Base-by-base conservation (phyloP, 768 basidiomycete species). In the Mycena floridula region DNA sequence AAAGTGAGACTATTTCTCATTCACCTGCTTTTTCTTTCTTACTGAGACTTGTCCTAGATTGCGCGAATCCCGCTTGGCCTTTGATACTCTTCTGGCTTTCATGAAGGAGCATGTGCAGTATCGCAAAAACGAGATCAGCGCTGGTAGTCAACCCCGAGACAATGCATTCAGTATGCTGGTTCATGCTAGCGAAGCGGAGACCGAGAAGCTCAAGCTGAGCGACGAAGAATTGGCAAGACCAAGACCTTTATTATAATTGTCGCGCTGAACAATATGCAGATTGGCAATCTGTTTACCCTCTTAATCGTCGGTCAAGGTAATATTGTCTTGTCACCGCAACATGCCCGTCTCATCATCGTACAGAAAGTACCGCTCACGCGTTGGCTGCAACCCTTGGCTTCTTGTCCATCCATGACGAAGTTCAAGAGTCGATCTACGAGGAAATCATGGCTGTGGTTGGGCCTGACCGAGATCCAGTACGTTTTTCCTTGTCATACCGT, bases 271-370 rank as follows among this genome's bases (percentile, higher is more conserved):
- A 20, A 25, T 6, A n/a, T 1, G 13, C 23, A 76, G 76, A 73
- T 77, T 39, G 77, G 76, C 5, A 80, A 79, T 40, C 53, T 76
- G 1, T 79, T 68, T 49, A 50, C 69, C 9, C 62, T 77, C 54
- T 59, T 83, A 20, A 72, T 81, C 30, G 78, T 80, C 36, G 80
- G 81, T 11, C 76, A 81, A 55, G 79, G 77, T 70, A 47, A 27
- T 61, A 20, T 28, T 4, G n/a, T 39, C 38, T 3, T 39, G 38
- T 39, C 38, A 16, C 4, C 38, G 3, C 38, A n/a, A 21, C 36
- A 4, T 30, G 44, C n/a, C 16, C 39, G 23, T 18, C 3, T 25
- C 13, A 35, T 49, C 28, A 30, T 35, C 32, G 22, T 23, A 16
- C 40, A 73, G 74, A 77, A 59, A 79, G 74, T 2, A 76, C 76